Evolutionary conservation across 2,329 filamentous ascomycete genomes (phyloP), one percentile per base, ranked within the genome.

Genomic region (Aspergillus floridensis): DNA sequence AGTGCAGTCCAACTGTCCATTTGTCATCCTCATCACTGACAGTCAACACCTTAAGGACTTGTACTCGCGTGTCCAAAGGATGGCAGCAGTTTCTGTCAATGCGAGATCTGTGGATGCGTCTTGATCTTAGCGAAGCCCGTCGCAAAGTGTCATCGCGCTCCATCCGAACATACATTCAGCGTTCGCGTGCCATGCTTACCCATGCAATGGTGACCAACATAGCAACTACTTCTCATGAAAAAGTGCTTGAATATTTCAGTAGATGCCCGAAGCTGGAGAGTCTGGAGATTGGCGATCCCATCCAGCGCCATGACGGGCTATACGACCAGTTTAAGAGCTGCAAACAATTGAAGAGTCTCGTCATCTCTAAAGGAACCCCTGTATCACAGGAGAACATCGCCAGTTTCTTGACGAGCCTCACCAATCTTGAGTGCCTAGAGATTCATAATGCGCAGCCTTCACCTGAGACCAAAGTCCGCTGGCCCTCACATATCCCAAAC

Each of bases 1-100:
- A 58, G 72, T 66, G 8, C 22, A 1, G 72, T 67, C 5, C 22
- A 1, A 8, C 19, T 24, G 5, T 10, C 2, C 31, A 19, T 19
- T 19, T 26, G 8, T 16, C 14, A 4, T 38, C 24, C n/a, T 50
- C 35, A n/a, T 35, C 29, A 16, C 50, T 38, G 19, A 41, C 35
- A 8, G 53, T 35, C 5, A 55, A 11, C n/a, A 19, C 44, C 10
- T 12, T 53, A 22, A 81, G 80, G 14, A 74, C 69, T 46, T 79
- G 82, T 29, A 76, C 83, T 49, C 78, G 81, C 7, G 84, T 87
- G 2, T 86, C 80, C 41, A 83, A 79, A 69, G 72, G 74, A 51
- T 88, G 85, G 85, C 74, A 77, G 11, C 71, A 68, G n/a, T 80
- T 84, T 49, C 74, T 87, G 12, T 72, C 78, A 4, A 69, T 79